A percentile compares a stretch with the other conserved stretches of the same genome.
Conservation (phyloP, 805 yeast species). For the Yarrowia osloensis region DNA sequence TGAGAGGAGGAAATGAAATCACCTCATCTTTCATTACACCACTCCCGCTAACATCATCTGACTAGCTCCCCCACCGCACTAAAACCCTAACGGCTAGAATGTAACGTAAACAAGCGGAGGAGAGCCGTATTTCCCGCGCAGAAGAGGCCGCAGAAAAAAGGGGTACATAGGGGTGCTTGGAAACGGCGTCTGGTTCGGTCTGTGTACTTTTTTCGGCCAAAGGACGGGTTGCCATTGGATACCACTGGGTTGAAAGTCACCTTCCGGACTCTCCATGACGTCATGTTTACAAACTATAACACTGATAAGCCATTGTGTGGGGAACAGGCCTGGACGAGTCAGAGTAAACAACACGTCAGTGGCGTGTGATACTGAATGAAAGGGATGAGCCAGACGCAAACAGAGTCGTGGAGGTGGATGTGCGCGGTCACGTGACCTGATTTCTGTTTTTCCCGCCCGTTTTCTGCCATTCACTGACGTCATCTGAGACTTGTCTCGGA, state of each 20-base stretch:
- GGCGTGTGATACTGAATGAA: too few species aligned
- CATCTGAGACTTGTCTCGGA: background rate
- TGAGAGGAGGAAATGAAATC: too few species aligned
- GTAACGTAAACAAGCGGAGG: background rate
- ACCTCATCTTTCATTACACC: too few species aligned
- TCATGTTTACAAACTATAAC: slow-evolving; percentile 21
- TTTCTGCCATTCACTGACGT: too few species aligned
- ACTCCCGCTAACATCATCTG: background rate
- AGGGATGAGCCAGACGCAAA: too few species aligned
- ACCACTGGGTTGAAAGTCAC: too few species aligned
- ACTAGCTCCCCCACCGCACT: background rate
- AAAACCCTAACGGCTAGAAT: background rate
- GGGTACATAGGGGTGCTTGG: background rate
- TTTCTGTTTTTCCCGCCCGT: too few species aligned
- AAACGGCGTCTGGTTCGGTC: background rate
- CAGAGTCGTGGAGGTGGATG: too few species aligned
- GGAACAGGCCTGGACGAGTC: background rate
- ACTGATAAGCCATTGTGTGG: slow-evolving; percentile 21
- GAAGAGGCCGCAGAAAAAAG: background rate
- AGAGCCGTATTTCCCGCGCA: background rate
- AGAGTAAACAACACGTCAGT: background rate
- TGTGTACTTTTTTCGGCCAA: too few species aligned
- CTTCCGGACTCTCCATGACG: background rate
- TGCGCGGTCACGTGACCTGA: background rate
- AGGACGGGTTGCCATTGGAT: too few species aligned